Evolutionary conservation across 768 basidiomycete species (phyloP), one percentile per base, ranked within the genome.

Genomic region (Lactifluus volemus): DNA sequence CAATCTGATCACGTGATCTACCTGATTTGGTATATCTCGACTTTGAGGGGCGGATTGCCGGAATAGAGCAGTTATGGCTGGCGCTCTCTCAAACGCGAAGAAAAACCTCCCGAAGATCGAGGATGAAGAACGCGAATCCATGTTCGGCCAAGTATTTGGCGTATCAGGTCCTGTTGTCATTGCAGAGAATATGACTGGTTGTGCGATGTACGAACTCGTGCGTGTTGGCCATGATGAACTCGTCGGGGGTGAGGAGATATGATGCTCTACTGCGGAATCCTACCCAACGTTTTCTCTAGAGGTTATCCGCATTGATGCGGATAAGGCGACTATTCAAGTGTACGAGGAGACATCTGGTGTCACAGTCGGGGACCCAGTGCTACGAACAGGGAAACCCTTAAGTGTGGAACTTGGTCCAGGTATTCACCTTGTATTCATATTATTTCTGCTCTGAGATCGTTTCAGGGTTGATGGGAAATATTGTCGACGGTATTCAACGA

Each of bases 291-390:
- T 11, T 39, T 54, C 30, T 53, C 21, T 69, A 95, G 97, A 99
- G 92, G 97, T 99, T 69, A 99, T 99, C 69, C 85, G 97, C 69
- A 98, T 99, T 76, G 97, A 98, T 67, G 85, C 85, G 63, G 97
- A 99, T 77, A 96, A 97, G 77, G 91, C 91, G 47, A 98, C 97
- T 12, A 98, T 99, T 63, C 97, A 99, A 74, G 97, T 99, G 10
- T 98, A 99, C 70, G 97, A 99, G 74, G 97, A 99, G 78, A 98
- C 96, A 6, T 97, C 96, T 47, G 97, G 97, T 56, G 97, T 99
- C 45, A 98, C 96, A 6, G 95, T 98, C 55, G 97, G 97, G 32
- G 97, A 99, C 77, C 97, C 97, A 51, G 97, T 99, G 17, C 76
- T 99, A 70, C 83, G 96, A 58, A 99, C 97, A 32, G 97, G 96